Conservation (phyloP, 2,329 filamentous ascomycete genomes). For the Aspergillus chevalieri region DNA sequence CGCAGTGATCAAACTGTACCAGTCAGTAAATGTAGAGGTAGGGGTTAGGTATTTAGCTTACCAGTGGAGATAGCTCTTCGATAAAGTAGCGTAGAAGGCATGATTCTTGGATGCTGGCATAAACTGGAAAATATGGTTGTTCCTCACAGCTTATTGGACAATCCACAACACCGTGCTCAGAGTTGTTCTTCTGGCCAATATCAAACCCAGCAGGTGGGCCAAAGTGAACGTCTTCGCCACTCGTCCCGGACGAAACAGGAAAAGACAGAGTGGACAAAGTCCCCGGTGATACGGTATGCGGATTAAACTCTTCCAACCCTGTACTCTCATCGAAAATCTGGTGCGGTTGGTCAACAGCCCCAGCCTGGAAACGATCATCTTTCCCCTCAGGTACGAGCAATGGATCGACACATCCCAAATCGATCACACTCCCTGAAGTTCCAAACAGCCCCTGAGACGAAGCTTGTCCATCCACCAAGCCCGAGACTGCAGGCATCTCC, state of each 20-base stretch:
- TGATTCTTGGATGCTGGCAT: constrained; percentile 10
- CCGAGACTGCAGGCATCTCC: not conserved
- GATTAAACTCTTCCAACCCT: not conserved
- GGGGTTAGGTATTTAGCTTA: constrained; percentile 1
- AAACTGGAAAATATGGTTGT: not conserved
- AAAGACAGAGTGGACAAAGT: not conserved
- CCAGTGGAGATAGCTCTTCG: constrained; percentile 21
- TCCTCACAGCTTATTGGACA: not conserved
- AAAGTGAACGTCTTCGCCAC: not conserved
- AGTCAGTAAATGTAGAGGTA: not conserved
- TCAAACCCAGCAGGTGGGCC: not conserved
- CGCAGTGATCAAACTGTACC: constrained; percentile 18
- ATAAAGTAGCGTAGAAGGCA: constrained; percentile 19
- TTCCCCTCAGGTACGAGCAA: not conserved
- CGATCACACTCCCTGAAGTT: too few relatives aligned
- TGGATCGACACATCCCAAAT: too few relatives aligned
- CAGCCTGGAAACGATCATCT: not conserved
- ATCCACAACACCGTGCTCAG: not conserved
- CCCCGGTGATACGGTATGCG: not conserved
- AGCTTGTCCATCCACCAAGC: not conserved
- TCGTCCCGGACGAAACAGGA: not conserved
- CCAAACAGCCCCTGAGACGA: not conserved
- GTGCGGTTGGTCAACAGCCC: not conserved
- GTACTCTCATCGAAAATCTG: not conserved
- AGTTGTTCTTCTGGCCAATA: not conserved